Evolutionary conservation across 1,284 basidiomycete genomes (phyloP).

Genomic region (Naganishia albida): DNA sequence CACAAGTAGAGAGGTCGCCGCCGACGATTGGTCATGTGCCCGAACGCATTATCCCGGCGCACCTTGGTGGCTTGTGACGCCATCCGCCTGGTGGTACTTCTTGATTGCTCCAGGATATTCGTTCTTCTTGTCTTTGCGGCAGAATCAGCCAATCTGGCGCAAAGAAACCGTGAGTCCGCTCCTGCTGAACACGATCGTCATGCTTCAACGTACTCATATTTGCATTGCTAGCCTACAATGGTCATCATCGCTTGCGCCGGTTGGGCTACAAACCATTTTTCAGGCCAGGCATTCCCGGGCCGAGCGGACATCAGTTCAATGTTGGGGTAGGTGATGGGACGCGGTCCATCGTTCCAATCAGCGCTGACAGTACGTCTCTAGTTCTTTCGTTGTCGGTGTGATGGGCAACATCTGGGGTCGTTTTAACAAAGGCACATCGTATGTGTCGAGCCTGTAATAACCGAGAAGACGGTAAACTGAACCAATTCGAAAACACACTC

Average conservation of each 20-base stretch:
- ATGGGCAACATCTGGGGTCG: slow-evolving; percentile 80
- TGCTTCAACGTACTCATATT: neutral
- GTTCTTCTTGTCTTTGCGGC: slow-evolving; percentile 70
- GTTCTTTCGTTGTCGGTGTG: slow-evolving; percentile 76
- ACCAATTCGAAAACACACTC: too few species aligned
- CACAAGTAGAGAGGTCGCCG: slow-evolving; percentile 47
- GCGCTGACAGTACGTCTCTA: slow-evolving; percentile 40
- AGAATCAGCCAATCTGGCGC: slow-evolving; percentile 70
- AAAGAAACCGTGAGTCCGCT: slow-evolving; percentile 65
- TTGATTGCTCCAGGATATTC: slow-evolving; percentile 78
- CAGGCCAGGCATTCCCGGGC: slow-evolving; percentile 64
- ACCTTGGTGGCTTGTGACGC: slow-evolving; percentile 54
- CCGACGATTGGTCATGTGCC: slow-evolving; percentile 60
- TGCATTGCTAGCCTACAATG: slow-evolving; percentile 55
- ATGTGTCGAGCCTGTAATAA: slow-evolving; percentile 58
- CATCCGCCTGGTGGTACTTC: slow-evolving; percentile 61
- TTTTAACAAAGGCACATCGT: slow-evolving; percentile 69
- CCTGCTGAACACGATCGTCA: neutral
- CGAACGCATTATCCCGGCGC: slow-evolving; percentile 60
- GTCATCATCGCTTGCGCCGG: slow-evolving; percentile 72
- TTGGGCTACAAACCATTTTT: slow-evolving; percentile 73
- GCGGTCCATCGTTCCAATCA: too few species aligned
- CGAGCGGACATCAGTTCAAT: slow-evolving; percentile 74
- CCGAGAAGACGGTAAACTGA: too few species aligned
- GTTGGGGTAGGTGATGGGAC: slow-evolving; percentile 57